Evolutionary conservation across 139 green algal genomes (phyloP), one percentile per base, ranked within the genome.

Genomic region (Closterium sp.): DNA sequence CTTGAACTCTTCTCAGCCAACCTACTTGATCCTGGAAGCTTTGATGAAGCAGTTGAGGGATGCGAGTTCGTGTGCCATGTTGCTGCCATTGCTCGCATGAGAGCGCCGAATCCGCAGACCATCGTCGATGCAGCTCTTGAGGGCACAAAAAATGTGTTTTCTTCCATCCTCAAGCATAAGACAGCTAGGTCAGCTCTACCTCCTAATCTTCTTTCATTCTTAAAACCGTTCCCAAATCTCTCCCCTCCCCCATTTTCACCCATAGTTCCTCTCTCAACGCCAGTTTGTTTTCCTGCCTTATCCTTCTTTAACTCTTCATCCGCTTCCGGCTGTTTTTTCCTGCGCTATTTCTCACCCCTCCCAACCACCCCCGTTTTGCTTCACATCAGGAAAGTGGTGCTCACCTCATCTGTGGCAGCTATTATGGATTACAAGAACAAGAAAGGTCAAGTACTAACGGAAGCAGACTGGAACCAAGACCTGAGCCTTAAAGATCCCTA

Each of bases 11-110:
- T 91, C 27, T 88, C 29, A 30, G 94, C 93, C 4, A 92, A 96
- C 91, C 90, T 96, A 45, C 28, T 91, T 9, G 70, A 92, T 13
- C 30, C 89, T 9, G 94, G 93, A 9, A 95, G 92, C 90, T 96
- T 96, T 31, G 96, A 97, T 28, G 89, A n/a, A 13, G 95, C 95
- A 1, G 50, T 96, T 2, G 45, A 88, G 0, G 96, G 94, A 21
- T 89, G 42, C 9, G 4, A 91, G 29, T 97, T 96, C 87, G 93
- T 98, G 0, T 98, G 98, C 95, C 97, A 98, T 92, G 94, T 96
- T 4, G 97, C 97, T 2, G 96, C 95, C 0, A 95, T 97, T 50
- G 97, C 98, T 90, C 92, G 95, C 85, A 95, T 97, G 24, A 93
- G 97, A 13, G 87, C 45, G 11, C 11, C 11, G 11, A 92, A 97